Conservation (phyloP, 805 yeast genomes). For the Yarrowia alimentaria region DNA sequence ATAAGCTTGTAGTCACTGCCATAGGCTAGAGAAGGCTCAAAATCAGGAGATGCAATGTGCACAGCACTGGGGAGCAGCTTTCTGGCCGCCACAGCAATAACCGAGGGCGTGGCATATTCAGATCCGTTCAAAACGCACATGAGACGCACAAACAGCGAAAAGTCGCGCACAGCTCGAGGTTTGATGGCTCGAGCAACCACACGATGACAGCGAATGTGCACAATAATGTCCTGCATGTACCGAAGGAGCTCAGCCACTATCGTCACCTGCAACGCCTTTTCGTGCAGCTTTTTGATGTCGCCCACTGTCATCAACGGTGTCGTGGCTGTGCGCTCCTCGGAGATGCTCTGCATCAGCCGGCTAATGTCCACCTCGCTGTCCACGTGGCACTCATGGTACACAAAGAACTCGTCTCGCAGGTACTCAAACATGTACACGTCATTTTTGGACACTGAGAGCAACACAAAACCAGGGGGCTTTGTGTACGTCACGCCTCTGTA, state of each 20-base stretch:
- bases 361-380: constrained; percentile 12
- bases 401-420: constrained; percentile 19
- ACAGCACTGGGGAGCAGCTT: constrained; percentile 52
- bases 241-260: constrained; percentile 52
- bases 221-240: constrained; percentile 56
- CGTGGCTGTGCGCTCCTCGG: neutral
- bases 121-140: constrained; percentile 46
- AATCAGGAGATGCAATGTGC: constrained; percentile 41
- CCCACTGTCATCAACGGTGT: constrained; percentile 7
- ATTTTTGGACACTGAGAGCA: constrained; percentile 8
- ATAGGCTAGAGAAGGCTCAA: constrained; percentile 54
- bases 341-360: constrained; percentile 7
- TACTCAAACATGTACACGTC: constrained; percentile 20
- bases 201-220: constrained; percentile 55
- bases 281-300: constrained; percentile 1
- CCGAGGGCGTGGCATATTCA: constrained; percentile 51
- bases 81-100: constrained; percentile 51
- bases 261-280: constrained; percentile 34
- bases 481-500: constrained; percentile 14
- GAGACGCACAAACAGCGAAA: constrained; percentile 43
- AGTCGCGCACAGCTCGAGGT: constrained; percentile 47
- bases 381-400: constrained; percentile 20
- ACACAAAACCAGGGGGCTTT: constrained; percentile 11
- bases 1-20: constrained; percentile 53
- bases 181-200: constrained; percentile 54